A percentile compares a stretch with the other conserved stretches of the same genome.
Evolutionary conservation across 2,329 filamentous ascomycete genomes (phyloP).

Genomic region (Aspergillus pseudoviridinutans): DNA sequence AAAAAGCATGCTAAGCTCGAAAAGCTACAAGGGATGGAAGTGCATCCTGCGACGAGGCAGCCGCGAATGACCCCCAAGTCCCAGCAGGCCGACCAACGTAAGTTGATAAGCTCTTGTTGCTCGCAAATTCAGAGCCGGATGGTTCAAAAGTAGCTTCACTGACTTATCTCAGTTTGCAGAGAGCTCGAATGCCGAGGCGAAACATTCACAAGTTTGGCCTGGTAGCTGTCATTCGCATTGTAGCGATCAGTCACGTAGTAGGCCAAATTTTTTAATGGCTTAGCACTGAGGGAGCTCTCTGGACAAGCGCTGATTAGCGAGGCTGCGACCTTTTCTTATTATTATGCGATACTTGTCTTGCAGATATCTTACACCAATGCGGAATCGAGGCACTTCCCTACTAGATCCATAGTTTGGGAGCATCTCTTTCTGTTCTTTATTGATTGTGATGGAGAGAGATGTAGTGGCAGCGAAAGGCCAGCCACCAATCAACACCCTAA

Average conservation of each 20-base stretch:
- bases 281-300: too few species aligned
- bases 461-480: neutral
- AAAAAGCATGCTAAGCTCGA: constrained; percentile 23
- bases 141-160: constrained; percentile 1
- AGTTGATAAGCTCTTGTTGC: neutral
- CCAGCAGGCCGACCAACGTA: constrained; percentile 27
- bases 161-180: constrained; percentile 15
- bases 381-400: neutral
- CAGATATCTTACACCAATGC: neutral
- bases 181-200: constrained; percentile 14
- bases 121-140: neutral
- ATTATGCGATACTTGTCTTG: neutral
- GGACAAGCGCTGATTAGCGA: neutral
- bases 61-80: constrained; percentile 22
- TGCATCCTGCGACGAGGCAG: constrained; percentile 24
- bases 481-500: neutral
- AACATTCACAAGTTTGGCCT: constrained; percentile 8
- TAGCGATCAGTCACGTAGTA: neutral
- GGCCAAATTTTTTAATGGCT: neutral
- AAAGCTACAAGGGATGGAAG: constrained; percentile 13
- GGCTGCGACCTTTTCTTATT: too few species aligned
- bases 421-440: neutral
- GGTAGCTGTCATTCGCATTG: constrained; percentile 3
- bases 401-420: too few species aligned
- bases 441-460: neutral